phyloP scores from a whole-genome alignment of 106 monocot genomes.

The Dendrobium chrysotoxum region DNA sequence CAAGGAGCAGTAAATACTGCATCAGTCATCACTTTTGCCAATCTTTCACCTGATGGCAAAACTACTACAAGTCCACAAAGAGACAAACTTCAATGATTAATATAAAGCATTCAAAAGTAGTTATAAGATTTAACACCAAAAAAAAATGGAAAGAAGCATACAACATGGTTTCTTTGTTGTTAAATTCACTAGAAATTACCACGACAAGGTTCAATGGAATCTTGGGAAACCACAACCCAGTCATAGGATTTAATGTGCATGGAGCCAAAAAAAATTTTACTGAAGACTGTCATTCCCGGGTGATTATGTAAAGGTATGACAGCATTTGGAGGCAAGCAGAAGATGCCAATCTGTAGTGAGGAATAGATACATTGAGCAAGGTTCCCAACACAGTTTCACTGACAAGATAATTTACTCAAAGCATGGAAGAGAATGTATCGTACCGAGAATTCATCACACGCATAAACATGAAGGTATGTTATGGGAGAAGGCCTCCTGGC shows the following conservation, averaged over 20 bases:
- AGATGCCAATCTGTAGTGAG: constrained; percentile 61
- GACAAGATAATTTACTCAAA: not conserved
- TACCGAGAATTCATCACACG: constrained; percentile 39
- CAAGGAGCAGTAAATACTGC: constrained; percentile 63
- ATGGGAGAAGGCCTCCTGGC: constrained; percentile 11
- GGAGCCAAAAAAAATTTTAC: constrained; percentile 79
- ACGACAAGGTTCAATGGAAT: not conserved
- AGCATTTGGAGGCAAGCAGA: constrained; percentile 61
- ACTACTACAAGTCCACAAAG: constrained; percentile 7
- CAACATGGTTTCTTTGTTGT: not conserved
- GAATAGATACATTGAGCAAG: not conserved
- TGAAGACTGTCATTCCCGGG: constrained; percentile 95
- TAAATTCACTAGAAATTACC: constrained; percentile 14
- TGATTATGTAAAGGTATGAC: constrained; percentile 89
- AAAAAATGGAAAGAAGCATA: constrained; percentile 5
- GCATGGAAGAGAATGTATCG: not conserved
- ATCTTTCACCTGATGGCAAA: constrained; percentile 18
- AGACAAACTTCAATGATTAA: not conserved
- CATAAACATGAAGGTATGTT: constrained; percentile 38
- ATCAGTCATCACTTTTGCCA: constrained; percentile 58
- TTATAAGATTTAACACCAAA: not conserved
- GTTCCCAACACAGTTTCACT: not conserved
- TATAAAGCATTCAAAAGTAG: not conserved
- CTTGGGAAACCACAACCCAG: constrained; percentile 37
- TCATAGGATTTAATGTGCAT: constrained; percentile 92